Evolutionary conservation across 1,139 yeast genomes (phyloP), one percentile per base, ranked within the genome.

Genomic region (Suhomyces maxii): DNA sequence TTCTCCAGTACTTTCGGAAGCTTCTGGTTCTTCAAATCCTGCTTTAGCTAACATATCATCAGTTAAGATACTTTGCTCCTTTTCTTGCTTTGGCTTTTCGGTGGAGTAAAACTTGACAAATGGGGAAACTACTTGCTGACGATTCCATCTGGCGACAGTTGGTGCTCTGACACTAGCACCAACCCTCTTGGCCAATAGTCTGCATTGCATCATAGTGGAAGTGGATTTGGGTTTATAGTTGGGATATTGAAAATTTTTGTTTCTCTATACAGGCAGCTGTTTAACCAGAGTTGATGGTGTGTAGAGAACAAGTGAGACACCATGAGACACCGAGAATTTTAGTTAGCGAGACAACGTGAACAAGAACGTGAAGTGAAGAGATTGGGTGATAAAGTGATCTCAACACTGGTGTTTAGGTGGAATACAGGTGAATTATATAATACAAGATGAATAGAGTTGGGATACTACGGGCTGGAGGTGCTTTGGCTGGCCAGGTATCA

Each of bases 1-100:
- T 52, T 40, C 26, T 41, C 51, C 47, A 3, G 25, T 35, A 23
- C 7, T 31, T 36, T 44, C 34, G n/a, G 37, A 6, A 3, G 26
- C 54, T 36, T 52, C 55, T 28, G 48, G 41, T 11, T 71, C 77
- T 42, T 75, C 95, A 52, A 90, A 82, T 37, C 97, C 97, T 8
- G 96, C 96, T 60, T 84, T 82, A 30, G 86, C 85, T 53, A 90
- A 76, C 59, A 90, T 59, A 60, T 90, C 97, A 51, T 90, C 97
- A 37, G 87, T 84, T 53, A 90, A 74, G 57, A 90, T 79, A 26
- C 88, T 79, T 34, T 56, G 79, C 68, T 32, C 44, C 60, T 52
- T 71, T 62, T 37, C 53, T 49, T 9, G 50, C 47, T 53, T 68
- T 53, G 39, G 41, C 37, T 46, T 39, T 41, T 60, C 57, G 11